Percentiles rank a stretch among this genome's conserved stretches.
Conservation (phyloP, 2,329 filamentous ascomycete species). For the Exophiala spinifera region DNA sequence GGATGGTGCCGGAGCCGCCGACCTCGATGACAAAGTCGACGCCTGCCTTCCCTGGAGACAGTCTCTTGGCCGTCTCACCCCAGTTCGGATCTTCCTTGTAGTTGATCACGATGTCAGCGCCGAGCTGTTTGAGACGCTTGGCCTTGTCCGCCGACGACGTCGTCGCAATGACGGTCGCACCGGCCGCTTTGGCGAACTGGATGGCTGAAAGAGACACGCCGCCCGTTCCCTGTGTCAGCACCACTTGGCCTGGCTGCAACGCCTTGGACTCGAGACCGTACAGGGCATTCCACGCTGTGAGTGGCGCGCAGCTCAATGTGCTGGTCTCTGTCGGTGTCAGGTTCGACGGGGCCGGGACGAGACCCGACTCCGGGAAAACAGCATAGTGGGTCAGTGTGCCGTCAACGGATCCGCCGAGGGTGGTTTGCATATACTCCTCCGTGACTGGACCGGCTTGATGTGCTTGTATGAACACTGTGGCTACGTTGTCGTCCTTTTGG, state of each 20-base stretch:
- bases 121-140: slow-evolving; percentile 51
- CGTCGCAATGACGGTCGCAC: slow-evolving; percentile 57
- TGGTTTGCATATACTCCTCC: slow-evolving; percentile 44
- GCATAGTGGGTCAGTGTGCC: slow-evolving; percentile 67
- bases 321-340: slow-evolving; percentile 54
- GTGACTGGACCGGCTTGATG: slow-evolving; percentile 53
- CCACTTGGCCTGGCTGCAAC: slow-evolving; percentile 54
- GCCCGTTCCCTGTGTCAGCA: slow-evolving; percentile 61
- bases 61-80: slow-evolving; percentile 55
- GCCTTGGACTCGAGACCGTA: slow-evolving; percentile 52
- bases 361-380: slow-evolving; percentile 64
- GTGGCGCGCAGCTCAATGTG: slow-evolving; percentile 58
- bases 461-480: slow-evolving; percentile 57
- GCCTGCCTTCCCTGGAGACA: slow-evolving; percentile 51
- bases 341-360: slow-evolving; percentile 61
- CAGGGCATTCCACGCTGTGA: slow-evolving; percentile 66
- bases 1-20: slow-evolving; percentile 61
- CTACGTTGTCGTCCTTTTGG: slow-evolving; percentile 57
- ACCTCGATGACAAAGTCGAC: slow-evolving; percentile 65
- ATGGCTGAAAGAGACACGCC: slow-evolving; percentile 52
- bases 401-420: slow-evolving; percentile 66
- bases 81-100: slow-evolving; percentile 58
- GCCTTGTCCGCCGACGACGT: slow-evolving; percentile 57
- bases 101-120: slow-evolving; percentile 60
- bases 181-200: slow-evolving; percentile 49